Evolutionary conservation across 2,329 filamentous ascomycete species (phyloP).

Genomic region (Keithomyces neogunnii): DNA sequence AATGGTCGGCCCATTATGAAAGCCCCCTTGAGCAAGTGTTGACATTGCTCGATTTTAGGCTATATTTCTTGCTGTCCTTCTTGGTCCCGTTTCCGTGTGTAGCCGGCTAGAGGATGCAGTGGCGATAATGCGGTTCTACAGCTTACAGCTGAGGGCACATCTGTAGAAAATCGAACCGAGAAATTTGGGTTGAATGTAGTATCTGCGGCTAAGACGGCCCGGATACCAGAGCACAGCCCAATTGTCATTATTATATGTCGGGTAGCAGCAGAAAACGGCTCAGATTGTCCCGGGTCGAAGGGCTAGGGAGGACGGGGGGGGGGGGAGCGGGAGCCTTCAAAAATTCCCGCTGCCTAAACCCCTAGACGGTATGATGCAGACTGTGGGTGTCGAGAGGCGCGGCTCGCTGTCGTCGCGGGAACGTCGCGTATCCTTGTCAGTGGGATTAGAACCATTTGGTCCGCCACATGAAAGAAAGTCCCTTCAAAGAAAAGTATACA

Average conservation of each 20-base stretch:
- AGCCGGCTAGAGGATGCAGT: too few relatives aligned
- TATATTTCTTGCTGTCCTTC: too few relatives aligned
- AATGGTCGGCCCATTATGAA: too few relatives aligned
- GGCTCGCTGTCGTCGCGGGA: neutral
- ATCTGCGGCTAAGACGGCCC: neutral
- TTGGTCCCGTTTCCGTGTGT: too few relatives aligned
- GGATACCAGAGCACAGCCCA: neutral
- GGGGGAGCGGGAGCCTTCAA: neutral
- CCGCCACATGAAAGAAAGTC: neutral
- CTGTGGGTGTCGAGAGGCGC: neutral
- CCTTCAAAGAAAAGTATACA: neutral
- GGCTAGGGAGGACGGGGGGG: neutral
- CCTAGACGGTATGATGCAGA: neutral
- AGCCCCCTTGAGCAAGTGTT: too few relatives aligned
- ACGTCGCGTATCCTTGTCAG: neutral
- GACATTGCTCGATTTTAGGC: too few relatives aligned
- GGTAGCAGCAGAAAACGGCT: neutral
- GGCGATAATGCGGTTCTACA: neutral
- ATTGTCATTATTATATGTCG: neutral
- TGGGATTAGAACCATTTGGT: neutral
- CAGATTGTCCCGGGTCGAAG: neutral
- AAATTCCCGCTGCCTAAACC: neutral
- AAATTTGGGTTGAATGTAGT: neutral
- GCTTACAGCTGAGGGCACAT: too few relatives aligned
- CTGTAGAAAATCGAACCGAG: neutral